These are phyloP conservation scores for Leishmania martiniquensis DNA, from an alignment of 208 protist species.

Conservation along the genomic window DNA sequence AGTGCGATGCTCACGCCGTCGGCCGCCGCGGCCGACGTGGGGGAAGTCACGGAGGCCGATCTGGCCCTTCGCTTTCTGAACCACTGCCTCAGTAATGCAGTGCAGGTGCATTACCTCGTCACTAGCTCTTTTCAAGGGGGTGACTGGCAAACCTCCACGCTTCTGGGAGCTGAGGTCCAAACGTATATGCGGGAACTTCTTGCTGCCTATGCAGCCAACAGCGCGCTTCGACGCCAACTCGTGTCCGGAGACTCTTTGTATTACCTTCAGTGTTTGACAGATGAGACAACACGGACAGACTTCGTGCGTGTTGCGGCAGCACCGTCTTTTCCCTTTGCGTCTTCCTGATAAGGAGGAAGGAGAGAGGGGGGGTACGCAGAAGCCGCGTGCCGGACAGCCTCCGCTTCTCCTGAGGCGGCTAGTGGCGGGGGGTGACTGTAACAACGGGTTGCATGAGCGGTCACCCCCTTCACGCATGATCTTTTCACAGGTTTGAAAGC, in stretches of 20 bases:
- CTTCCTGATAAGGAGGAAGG: slow-evolving; percentile 1
- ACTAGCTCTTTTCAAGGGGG: slow-evolving; percentile 39
- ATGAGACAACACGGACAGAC: slow-evolving; percentile 46
- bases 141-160: slow-evolving; percentile 26
- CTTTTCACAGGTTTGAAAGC: neutral
- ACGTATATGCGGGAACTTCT: slow-evolving; percentile 56
- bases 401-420: neutral
- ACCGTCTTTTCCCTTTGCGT: slow-evolving; percentile 47
- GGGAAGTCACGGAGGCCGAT: neutral
- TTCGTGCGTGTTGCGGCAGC: slow-evolving; percentile 69
- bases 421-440: neutral
- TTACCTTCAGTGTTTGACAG: slow-evolving; percentile 77
- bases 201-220: slow-evolving; percentile 48
- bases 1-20: neutral
- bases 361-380: neutral
- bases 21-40: neutral
- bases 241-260: slow-evolving; percentile 45
- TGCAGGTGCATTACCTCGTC: slow-evolving; percentile 66
- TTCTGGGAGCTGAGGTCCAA: slow-evolving; percentile 57
- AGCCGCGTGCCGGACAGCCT: neutral
- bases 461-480: neutral
- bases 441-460: neutral
- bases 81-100: slow-evolving; percentile 51
- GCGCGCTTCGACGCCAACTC: slow-evolving; percentile 44
- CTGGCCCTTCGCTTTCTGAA: slow-evolving; percentile 57